phyloP scores from a whole-genome alignment of 805 yeast genomes.

The Ogataea angusta region DNA sequence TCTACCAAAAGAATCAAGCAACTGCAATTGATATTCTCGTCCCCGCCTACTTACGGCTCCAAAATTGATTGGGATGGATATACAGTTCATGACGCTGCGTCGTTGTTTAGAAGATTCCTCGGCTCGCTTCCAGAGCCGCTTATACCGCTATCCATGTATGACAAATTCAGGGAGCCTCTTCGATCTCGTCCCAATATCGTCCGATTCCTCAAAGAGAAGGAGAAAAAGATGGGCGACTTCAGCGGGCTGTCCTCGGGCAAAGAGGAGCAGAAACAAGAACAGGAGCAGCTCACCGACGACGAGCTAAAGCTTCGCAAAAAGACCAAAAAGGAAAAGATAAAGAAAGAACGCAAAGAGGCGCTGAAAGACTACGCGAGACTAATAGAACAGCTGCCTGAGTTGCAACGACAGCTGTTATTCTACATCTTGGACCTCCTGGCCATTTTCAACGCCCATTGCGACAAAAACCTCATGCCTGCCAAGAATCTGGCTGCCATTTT shows the following conservation, averaged over 20 bases:
- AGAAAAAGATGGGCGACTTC: constrained; percentile 20
- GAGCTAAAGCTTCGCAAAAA: constrained; percentile 36
- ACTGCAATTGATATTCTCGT: constrained; percentile 75
- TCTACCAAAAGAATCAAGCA: constrained; percentile 84
- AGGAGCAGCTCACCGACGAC: constrained; percentile 22
- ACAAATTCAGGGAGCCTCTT: constrained; percentile 74
- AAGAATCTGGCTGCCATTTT: constrained; percentile 92
- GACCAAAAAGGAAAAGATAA: constrained; percentile 53
- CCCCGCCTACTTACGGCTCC: constrained; percentile 88
- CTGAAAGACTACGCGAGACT: constrained; percentile 67
- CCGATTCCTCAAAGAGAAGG: constrained; percentile 60
- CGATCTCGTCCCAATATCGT: constrained; percentile 60
- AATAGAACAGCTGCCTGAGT: constrained; percentile 68
- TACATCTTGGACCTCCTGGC: constrained; percentile 85
- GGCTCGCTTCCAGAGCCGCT: constrained; percentile 91
- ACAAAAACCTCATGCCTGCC: constrained; percentile 85
- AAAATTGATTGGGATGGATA: constrained; percentile 88
- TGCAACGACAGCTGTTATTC: constrained; percentile 76
- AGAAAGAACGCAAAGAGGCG: constrained; percentile 64
- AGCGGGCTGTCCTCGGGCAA: neutral
- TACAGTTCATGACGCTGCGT: constrained; percentile 96
- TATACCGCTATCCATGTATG: constrained; percentile 74
- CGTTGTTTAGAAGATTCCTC: constrained; percentile 78
- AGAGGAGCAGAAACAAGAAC: constrained; percentile 2
- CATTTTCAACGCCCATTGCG: constrained; percentile 75